A percentile compares a stretch with the other conserved stretches of the same genome.
Conservation (phyloP, 768 basidiomycete species). For the Sarcomyxa edulis region DNA sequence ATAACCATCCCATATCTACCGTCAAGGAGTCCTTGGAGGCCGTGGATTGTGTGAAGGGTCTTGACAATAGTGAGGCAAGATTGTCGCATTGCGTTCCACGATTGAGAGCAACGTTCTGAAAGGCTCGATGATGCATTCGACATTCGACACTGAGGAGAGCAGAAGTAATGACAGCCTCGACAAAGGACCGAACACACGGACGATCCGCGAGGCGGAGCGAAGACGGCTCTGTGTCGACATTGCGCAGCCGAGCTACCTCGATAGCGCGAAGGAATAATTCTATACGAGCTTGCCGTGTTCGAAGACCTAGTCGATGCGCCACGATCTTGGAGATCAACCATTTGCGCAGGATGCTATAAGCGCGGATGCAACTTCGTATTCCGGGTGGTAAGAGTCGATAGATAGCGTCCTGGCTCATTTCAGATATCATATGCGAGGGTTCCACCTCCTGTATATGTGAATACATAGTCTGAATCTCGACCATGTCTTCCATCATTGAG, state of each 20-base stretch:
- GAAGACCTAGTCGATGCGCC: conserved; percentile 56
- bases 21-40: conserved; percentile 49
- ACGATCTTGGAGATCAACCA: conserved; percentile 73
- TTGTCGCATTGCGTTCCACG: conserved; percentile 63
- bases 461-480: conserved; percentile 80
- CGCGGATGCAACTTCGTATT: conserved; percentile 71
- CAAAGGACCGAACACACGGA: conserved; percentile 72
- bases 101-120: conserved; percentile 64
- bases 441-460: conserved; percentile 68
- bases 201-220: conserved; percentile 40
- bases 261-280: conserved; percentile 67
- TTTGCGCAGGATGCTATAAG: conserved; percentile 70
- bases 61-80: conserved; percentile 48
- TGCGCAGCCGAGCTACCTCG: conserved; percentile 67
- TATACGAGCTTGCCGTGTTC: conserved; percentile 64
- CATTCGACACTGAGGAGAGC: conserved; percentile 77
- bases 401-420: conserved; percentile 61
- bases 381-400: conserved; percentile 74
- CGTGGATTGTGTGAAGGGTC: conserved; percentile 39
- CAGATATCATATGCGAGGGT: conserved; percentile 67
- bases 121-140: conserved; percentile 71
- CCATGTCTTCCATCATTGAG: conserved; percentile 46
- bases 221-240: conserved; percentile 32
- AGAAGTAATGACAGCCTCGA: conserved; percentile 71
- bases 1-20: conserved; percentile 76